Conservation (phyloP, 805 yeast species). For the Monosporozyma servazzii region DNA sequence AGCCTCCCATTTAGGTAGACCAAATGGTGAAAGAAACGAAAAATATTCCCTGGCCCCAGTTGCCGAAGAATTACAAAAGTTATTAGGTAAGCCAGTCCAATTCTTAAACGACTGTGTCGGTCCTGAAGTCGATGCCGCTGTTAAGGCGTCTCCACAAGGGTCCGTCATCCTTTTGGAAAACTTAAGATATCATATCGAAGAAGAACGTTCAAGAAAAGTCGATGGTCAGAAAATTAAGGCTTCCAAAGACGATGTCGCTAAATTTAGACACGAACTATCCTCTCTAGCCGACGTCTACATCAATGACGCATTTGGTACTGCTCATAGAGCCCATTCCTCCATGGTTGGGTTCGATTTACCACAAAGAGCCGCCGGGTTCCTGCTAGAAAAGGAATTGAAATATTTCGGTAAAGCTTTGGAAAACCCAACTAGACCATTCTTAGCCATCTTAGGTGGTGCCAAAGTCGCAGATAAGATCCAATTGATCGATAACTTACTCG, state of each 20-base stretch:
- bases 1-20: conserved; percentile 98
- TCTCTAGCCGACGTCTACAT: conserved; percentile 93
- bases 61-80: conserved; percentile 74
- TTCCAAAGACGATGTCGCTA: conserved; percentile 68
- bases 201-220: conserved; percentile 88
- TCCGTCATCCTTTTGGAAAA: conserved; percentile 87
- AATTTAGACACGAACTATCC: conserved; percentile 84
- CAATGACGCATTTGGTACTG: conserved; percentile 98
- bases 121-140: conserved; percentile 72
- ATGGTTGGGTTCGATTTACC: conserved; percentile 78
- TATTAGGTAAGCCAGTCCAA: conserved; percentile 63
- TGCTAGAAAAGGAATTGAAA: conserved; percentile 92
- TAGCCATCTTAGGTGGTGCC: conserved; percentile 99
- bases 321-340: conserved; percentile 99
- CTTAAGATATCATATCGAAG: conserved; percentile 97
- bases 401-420: conserved; percentile 98
- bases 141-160: conserved; percentile 66
- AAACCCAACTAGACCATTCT: conserved; percentile 95
- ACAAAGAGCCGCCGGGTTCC: conserved; percentile 97
- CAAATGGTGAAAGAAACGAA: conserved; percentile 82
- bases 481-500: conserved; percentile 91
- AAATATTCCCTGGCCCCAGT: conserved; percentile 93
- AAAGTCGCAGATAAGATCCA: conserved; percentile 98
- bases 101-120: conserved; percentile 94
- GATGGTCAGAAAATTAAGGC: conserved; percentile 94